Conservation (phyloP, 805 yeast species). For the Barnettozyma populi region DNA sequence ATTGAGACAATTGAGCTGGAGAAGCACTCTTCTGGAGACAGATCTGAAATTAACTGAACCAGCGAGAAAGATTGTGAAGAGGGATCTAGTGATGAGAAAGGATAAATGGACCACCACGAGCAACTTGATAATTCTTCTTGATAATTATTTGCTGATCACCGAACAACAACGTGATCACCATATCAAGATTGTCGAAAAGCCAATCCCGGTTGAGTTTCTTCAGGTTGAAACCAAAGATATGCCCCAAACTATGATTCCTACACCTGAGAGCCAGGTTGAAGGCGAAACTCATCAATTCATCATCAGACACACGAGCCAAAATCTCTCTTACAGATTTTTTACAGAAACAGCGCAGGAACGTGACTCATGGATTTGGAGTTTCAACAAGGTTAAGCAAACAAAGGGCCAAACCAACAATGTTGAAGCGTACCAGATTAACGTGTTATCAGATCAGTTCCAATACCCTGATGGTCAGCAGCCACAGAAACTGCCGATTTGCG, state of each 20-base stretch:
- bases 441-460: constrained; percentile 58
- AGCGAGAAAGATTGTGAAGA: constrained; percentile 48
- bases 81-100: constrained; percentile 55
- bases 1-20: constrained; percentile 50
- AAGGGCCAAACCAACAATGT: constrained; percentile 34
- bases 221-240: constrained; percentile 43
- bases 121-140: constrained; percentile 52
- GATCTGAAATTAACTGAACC: constrained; percentile 49
- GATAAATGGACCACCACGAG: constrained; percentile 58
- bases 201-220: constrained; percentile 56
- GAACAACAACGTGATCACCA: constrained; percentile 41
- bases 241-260: not conserved
- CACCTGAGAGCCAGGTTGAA: constrained; percentile 17
- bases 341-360: constrained; percentile 45
- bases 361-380: constrained; percentile 49
- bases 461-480: constrained; percentile 52
- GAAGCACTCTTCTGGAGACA: constrained; percentile 36
- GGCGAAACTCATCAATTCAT: constrained; percentile 35
- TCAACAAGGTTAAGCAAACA: constrained; percentile 41
- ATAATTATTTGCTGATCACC: constrained; percentile 64
- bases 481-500: constrained; percentile 46
- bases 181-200: constrained; percentile 46
- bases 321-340: constrained; percentile 46
- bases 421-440: constrained; percentile 50
- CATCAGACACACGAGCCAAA: constrained; percentile 53